Conservation (phyloP, 805 yeast species). For the Maudiozyma barnettii region DNA sequence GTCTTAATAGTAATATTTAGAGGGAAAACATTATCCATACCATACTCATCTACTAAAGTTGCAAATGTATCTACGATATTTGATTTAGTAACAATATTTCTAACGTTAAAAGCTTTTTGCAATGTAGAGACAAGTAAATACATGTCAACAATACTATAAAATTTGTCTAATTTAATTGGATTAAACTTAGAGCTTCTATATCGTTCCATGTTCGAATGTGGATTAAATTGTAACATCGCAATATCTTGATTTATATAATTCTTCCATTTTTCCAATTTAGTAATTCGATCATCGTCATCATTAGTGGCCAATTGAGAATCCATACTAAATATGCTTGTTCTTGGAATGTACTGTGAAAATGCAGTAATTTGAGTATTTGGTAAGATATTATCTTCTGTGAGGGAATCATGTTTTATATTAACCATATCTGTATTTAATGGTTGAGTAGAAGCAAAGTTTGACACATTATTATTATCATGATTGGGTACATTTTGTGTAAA, state of each 20-base stretch:
- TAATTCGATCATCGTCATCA: neutral
- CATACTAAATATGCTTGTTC: neutral
- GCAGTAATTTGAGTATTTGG: constrained; percentile 19
- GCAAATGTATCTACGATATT: constrained; percentile 17
- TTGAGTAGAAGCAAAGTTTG: constrained; percentile 33
- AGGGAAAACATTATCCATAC: constrained; percentile 27
- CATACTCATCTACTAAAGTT: constrained; percentile 7
- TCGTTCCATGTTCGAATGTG: constrained; percentile 2
- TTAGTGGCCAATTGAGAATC: neutral
- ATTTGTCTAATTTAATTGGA: constrained; percentile 23
- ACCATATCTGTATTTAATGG: constrained; percentile 36
- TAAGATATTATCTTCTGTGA: neutral
- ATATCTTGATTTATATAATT: constrained; percentile 18
- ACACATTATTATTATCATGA: neutral
- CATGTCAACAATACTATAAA: constrained; percentile 22
- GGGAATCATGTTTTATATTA: constrained; percentile 24
- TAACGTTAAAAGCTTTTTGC: constrained; percentile 22
- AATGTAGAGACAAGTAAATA: constrained; percentile 20
- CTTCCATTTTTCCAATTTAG: constrained; percentile 18
- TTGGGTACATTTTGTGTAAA: constrained; percentile 5
- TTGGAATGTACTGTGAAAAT: constrained; percentile 7
- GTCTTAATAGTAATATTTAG: constrained; percentile 32
- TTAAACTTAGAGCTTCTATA: constrained; percentile 10
- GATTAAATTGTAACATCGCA: constrained; percentile 20
- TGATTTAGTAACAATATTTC: constrained; percentile 18